Percentiles rank a stretch among this genome's conserved stretches.
These are phyloP conservation scores for Beauveria asiatica DNA, from an alignment of 2,329 filamentous ascomycete species.

Conservation along the genomic window DNA sequence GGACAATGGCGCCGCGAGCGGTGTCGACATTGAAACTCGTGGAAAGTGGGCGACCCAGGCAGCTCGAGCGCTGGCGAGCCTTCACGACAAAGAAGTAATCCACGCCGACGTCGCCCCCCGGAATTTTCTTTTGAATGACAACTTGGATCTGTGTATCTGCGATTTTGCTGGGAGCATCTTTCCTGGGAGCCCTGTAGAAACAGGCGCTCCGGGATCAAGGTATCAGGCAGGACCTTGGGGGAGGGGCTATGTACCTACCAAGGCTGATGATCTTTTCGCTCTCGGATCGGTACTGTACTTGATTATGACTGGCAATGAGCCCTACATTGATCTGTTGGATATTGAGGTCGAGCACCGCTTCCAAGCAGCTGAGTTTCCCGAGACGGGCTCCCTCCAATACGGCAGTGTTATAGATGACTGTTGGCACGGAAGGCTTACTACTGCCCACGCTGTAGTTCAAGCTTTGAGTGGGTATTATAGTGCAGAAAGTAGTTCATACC, in stretches of 20 bases:
- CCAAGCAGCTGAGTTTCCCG: background rate
- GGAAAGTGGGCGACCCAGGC: constrained; percentile 24
- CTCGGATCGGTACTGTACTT: constrained; percentile 27
- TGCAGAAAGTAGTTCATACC: background rate
- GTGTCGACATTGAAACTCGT: constrained; percentile 13
- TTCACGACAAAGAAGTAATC: constrained; percentile 29
- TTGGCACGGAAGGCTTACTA: background rate
- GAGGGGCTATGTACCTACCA: constrained; percentile 17
- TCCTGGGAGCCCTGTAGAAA: constrained; percentile 16
- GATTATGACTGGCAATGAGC: constrained; percentile 24
- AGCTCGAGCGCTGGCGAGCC: constrained; percentile 23
- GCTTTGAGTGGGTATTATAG: background rate
- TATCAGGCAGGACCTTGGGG: constrained; percentile 19
- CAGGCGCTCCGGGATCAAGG: constrained; percentile 16
- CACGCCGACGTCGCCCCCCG: constrained; percentile 31
- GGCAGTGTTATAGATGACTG: background rate
- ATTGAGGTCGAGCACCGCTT: constrained; percentile 18
- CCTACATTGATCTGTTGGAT: constrained; percentile 21
- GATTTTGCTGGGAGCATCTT: constrained; percentile 28
- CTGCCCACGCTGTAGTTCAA: background rate
- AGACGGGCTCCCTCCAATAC: background rate
- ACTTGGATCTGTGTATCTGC: constrained; percentile 27
- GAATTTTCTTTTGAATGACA: constrained; percentile 29
- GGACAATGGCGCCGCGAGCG: background rate
- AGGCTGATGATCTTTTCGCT: constrained; percentile 23